Base-by-base conservation (phyloP, 805 yeast genomes). In the Wickerhamomyces alni region DNA sequence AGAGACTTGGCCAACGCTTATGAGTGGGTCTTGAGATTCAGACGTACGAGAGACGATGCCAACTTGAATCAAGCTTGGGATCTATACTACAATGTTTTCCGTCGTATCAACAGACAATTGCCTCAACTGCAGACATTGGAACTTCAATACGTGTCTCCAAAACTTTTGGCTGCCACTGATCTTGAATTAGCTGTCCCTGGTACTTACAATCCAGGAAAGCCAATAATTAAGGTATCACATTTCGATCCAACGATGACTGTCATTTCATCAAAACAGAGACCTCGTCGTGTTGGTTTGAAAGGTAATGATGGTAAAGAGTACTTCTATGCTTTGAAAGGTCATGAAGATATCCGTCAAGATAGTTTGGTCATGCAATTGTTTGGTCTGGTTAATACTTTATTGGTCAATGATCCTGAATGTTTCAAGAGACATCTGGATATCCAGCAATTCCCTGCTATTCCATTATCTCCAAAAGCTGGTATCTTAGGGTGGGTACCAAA, bases 21-120 rank as follows among this genome's bases (percentile, higher is more conserved):
- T 52, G 95, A 88, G 52, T 91, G 97, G 96, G 82, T 89, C 1
- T 69, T 80, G 58, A 86, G 87, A 54, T 93, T 77, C 65, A 82
- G 87, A 57, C 70, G 87, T 34, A 83, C 95, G 0, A 85, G 81
- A 43, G 98, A 93, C 57, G 76, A 81, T 36, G 81, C 94, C 18
- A 91, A 88, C 51, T 63, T 91, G 61, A 88, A 89, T 54, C 98
- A 93, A 61, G 98, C 98, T 0, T 91, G 99, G 99, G 98, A 91
- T 59, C 82, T 89, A 15, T 91, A 91, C 58, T 89, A 91, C 61
- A 84, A 83, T 48, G 96, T 93, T 3, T 93, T 91, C 76, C 76
- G 96, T 50, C 75, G 95, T 46, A 87, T 93, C 40, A 80, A 89
- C 44, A 75, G 95, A 47, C 96, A 88, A 58, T 63, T 93, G 29